These are phyloP conservation scores for Kwoniella bestiolae DNA, from an alignment of 768 basidiomycete genomes.

Conservation along the genomic window DNA sequence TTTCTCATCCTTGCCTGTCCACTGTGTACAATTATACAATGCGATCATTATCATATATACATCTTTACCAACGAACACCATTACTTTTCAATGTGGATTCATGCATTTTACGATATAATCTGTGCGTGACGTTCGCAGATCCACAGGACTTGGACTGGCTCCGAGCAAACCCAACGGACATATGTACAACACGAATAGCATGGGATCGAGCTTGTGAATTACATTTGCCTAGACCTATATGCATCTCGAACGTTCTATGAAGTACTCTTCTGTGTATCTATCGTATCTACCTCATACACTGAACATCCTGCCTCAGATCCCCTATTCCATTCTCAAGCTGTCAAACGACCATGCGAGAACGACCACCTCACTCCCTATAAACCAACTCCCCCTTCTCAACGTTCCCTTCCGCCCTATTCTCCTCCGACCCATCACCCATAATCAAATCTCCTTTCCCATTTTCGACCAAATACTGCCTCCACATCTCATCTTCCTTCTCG, in stretches of 20 bases:
- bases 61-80: neutral
- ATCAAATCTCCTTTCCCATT: slow-evolving; percentile 41
- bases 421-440: slow-evolving; percentile 44
- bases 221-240: no score
- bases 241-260: no score
- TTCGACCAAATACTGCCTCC: slow-evolving; percentile 47
- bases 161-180: no score
- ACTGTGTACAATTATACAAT: neutral
- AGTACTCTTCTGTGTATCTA: no score
- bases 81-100: neutral
- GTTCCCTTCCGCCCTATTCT: slow-evolving; percentile 18
- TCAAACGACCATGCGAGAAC: no score
- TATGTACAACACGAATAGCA: no score
- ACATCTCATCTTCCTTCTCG: slow-evolving; percentile 46
- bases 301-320: no score
- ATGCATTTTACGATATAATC: slow-evolving; percentile 5
- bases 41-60: neutral
- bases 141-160: no score
- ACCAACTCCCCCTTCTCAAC: slow-evolving; percentile 34
- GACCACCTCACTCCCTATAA: slow-evolving; percentile 7
- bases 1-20: neutral
- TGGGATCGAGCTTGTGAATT: no score
- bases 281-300: no score
- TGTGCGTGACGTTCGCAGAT: neutral
- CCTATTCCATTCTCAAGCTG: no score